Evolutionary conservation across 2,329 filamentous ascomycete species (phyloP).

Genomic region (Arthrinium puccinioides): DNA sequence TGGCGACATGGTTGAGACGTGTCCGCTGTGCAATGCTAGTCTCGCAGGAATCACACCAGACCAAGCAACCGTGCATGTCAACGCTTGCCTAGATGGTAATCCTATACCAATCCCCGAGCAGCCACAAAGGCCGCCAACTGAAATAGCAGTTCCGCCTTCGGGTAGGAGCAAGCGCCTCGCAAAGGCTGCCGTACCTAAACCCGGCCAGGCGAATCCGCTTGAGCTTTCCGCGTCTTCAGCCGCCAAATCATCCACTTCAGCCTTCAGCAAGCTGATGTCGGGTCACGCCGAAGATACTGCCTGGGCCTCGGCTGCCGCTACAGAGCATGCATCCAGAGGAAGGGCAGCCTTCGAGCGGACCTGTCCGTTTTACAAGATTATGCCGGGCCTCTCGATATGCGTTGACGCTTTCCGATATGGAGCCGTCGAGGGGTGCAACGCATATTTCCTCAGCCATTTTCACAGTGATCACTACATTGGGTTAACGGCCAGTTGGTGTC

Average conservation of each 20-base stretch:
- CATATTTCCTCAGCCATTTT: slow-evolving; percentile 96
- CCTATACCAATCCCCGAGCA: slow-evolving; percentile 46
- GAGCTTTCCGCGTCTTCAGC: slow-evolving; percentile 34
- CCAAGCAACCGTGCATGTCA: slow-evolving; percentile 78
- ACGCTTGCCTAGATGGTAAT: slow-evolving; percentile 83
- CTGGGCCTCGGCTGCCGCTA: slow-evolving; percentile 79
- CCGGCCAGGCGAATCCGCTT: slow-evolving; percentile 77
- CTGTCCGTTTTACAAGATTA: slow-evolving; percentile 97
- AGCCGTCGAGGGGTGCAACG: slow-evolving; percentile 82
- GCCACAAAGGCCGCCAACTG: slow-evolving; percentile 26
- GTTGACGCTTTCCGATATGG: slow-evolving; percentile 97
- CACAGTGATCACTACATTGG: slow-evolving; percentile 98
- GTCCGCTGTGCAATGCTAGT: slow-evolving; percentile 69
- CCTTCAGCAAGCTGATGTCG: slow-evolving; percentile 91
- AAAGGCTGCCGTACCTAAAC: slow-evolving; percentile 62
- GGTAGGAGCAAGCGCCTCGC: slow-evolving; percentile 53
- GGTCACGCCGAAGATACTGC: slow-evolving; percentile 83
- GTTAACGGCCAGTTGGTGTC: slow-evolving; percentile 77
- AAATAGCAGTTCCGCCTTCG: slow-evolving; percentile 25
- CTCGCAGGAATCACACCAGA: slow-evolving; percentile 54
- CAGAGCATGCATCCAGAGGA: slow-evolving; percentile 70
- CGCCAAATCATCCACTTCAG: slow-evolving; percentile 51
- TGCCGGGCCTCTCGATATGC: slow-evolving; percentile 85
- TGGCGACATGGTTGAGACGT: slow-evolving; percentile 36
- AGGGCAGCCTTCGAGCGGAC: slow-evolving; percentile 83